Percentiles rank a stretch among this genome's conserved stretches.
These are phyloP conservation scores for Botrytis pseudocinerea DNA, from an alignment of 2,329 filamentous ascomycete genomes.

Conservation along the genomic window DNA sequence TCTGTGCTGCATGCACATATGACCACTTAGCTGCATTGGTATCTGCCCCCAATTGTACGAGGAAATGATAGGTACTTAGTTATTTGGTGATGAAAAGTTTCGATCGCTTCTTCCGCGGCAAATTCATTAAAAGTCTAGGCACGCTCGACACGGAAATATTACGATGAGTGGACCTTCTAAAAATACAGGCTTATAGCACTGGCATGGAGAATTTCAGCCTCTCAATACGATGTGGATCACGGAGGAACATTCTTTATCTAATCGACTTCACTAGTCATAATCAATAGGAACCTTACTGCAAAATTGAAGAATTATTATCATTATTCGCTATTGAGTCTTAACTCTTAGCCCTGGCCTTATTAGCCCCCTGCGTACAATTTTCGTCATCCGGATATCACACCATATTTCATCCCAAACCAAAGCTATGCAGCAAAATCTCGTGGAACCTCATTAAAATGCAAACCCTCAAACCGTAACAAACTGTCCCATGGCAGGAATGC, in stretches of 20 bases:
- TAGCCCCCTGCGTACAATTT: constrained; percentile 13
- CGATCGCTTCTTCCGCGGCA: background rate
- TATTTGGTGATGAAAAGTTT: background rate
- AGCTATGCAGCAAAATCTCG: background rate
- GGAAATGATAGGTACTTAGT: background rate
- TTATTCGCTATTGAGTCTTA: constrained; percentile 19
- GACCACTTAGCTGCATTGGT: background rate
- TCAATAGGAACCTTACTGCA: background rate
- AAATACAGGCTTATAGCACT: background rate
- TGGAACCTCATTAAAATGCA: background rate
- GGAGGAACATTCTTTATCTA: background rate
- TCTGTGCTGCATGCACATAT: background rate
- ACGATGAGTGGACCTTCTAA: background rate
- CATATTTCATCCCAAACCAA: constrained; percentile 13
- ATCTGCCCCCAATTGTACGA: constrained; percentile 1
- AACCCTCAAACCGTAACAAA: constrained; percentile 34
- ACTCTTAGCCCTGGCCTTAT: constrained; percentile 4
- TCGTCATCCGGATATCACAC: constrained; percentile 6
- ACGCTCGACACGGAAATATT: background rate
- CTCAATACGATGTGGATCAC: background rate
- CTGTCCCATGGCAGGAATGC: constrained; percentile 39
- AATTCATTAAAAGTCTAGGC: background rate
- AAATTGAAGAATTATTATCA: constrained; percentile 18
- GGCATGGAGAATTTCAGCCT: background rate
- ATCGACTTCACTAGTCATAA: background rate